phyloP scores from a whole-genome alignment of 2,329 filamentous ascomycete species.

The Bipolaris sorokiniana region DNA sequence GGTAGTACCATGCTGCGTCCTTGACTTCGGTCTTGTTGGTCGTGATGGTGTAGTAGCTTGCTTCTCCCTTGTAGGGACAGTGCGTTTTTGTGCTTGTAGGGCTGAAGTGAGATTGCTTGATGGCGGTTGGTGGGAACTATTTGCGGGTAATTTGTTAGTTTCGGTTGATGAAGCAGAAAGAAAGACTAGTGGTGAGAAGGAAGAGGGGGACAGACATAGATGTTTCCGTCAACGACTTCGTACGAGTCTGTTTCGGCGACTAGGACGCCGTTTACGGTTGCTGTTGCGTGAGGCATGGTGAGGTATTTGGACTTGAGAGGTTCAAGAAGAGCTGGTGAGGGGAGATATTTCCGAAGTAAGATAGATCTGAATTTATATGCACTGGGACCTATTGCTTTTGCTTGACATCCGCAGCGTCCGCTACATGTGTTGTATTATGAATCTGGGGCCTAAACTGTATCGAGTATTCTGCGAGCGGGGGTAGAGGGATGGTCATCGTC shows the following conservation, averaged over 20 bases:
- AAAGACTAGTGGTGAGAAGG: no score
- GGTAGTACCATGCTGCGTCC: constrained; percentile 67
- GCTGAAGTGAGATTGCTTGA: constrained; percentile 53
- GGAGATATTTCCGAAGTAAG: no score
- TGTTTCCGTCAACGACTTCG: constrained; percentile 64
- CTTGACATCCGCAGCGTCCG: background rate
- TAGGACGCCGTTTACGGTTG: constrained; percentile 56
- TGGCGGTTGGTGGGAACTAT: constrained; percentile 51
- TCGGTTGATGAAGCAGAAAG: no score
- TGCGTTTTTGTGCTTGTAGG: constrained; percentile 56
- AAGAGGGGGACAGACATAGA: constrained; percentile 52
- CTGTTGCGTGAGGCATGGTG: constrained; percentile 50
- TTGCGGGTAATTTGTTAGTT: constrained; percentile 3
- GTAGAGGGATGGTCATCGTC: constrained; percentile 15
- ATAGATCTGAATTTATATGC: no score
- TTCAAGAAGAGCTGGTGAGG: background rate
- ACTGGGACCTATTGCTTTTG: background rate
- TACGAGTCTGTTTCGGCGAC: constrained; percentile 60
- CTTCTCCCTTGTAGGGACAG: constrained; percentile 65
- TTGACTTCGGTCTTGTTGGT: constrained; percentile 56
- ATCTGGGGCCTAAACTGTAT: constrained; percentile 14
- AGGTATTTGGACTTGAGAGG: background rate
- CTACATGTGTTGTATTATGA: background rate
- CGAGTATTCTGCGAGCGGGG: constrained; percentile 18
- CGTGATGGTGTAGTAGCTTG: constrained; percentile 63